phyloP scores from a whole-genome alignment of 2,329 filamentous ascomycete species.

The Fusarium solani-melongenae region DNA sequence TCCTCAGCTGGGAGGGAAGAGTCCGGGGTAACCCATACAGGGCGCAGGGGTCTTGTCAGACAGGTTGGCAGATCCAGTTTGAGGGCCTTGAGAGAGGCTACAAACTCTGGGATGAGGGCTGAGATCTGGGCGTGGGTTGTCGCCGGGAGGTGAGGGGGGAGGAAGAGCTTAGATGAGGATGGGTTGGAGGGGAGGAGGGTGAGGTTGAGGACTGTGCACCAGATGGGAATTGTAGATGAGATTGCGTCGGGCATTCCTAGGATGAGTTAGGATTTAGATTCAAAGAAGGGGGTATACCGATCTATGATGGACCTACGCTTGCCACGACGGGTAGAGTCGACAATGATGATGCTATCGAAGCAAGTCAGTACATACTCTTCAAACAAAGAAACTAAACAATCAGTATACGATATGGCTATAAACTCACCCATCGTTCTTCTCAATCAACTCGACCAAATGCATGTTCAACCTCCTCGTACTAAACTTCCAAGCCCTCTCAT shows the following conservation, averaged over 20 bases:
- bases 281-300: not conserved
- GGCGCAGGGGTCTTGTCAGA: slow-evolving; percentile 77
- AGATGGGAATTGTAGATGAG: slow-evolving; percentile 92
- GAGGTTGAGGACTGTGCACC: slow-evolving; percentile 88
- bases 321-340: slow-evolving; percentile 92
- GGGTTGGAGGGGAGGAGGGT: slow-evolving; percentile 74
- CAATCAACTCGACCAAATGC: slow-evolving; percentile 78
- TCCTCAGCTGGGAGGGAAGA: slow-evolving; percentile 58
- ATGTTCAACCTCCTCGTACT: slow-evolving; percentile 87
- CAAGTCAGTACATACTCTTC: not conserved
- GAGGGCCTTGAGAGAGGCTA: slow-evolving; percentile 64
- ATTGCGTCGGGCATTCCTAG: slow-evolving; percentile 83
- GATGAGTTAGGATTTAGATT: not conserved
- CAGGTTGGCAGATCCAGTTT: slow-evolving; percentile 65
- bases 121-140: slow-evolving; percentile 82
- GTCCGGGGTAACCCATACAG: slow-evolving; percentile 83
- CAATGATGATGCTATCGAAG: slow-evolving; percentile 74
- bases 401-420: not conserved
- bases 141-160: slow-evolving; percentile 78
- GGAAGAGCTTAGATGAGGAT: slow-evolving; percentile 66
- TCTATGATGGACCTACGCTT: slow-evolving; percentile 69
- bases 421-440: slow-evolving; percentile 72
- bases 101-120: slow-evolving; percentile 66
- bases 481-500: slow-evolving; percentile 90
- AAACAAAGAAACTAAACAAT: not conserved